Percentiles rank a stretch among this genome's conserved stretches.
Conservation (phyloP, 257 asterid species). For the Penstemon barbatus region DNA sequence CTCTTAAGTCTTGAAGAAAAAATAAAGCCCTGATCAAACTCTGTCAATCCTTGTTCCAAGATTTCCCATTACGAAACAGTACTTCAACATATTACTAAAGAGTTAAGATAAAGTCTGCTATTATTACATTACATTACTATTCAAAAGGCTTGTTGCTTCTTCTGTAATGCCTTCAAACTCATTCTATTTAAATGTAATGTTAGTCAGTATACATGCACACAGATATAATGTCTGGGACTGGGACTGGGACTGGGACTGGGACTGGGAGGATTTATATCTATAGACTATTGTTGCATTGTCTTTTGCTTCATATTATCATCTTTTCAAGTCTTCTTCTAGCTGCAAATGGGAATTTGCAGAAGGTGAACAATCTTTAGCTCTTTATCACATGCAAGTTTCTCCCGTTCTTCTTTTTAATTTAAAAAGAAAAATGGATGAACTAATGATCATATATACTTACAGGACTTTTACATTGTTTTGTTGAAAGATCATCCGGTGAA, state of each 20-base stretch:
- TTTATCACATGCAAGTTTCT: not conserved
- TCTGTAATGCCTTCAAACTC: slow-evolving; percentile 33
- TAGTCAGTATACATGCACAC: slow-evolving; percentile 27
- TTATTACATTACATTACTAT: slow-evolving; percentile 33
- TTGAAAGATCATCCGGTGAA: slow-evolving; percentile 49
- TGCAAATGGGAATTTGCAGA: slow-evolving; percentile 44
- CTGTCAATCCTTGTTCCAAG: slow-evolving; percentile 52
- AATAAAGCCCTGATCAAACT: slow-evolving; percentile 26
- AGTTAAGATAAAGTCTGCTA: slow-evolving; percentile 64
- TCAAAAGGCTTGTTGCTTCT: slow-evolving; percentile 45
- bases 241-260: slow-evolving; percentile 2
- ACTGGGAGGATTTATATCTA: slow-evolving; percentile 14
- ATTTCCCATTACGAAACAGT: slow-evolving; percentile 38
- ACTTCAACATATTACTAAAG: slow-evolving; percentile 36
- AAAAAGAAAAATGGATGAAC: not conserved
- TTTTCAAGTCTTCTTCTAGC: slow-evolving; percentile 35
- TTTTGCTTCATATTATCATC: slow-evolving; percentile 39
- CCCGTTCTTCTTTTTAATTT: not conserved
- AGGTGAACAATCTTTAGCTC: slow-evolving; percentile 16
- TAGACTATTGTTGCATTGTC: slow-evolving; percentile 27
- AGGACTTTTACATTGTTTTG: slow-evolving; percentile 85
- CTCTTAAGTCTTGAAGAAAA: slow-evolving; percentile 16
- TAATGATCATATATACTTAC: slow-evolving; percentile 20
- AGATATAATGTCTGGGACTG: slow-evolving; percentile 34
- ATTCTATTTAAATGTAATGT: slow-evolving; percentile 40